Base-by-base conservation (phyloP, 306 rosid species). In the Prunus salicina region DNA sequence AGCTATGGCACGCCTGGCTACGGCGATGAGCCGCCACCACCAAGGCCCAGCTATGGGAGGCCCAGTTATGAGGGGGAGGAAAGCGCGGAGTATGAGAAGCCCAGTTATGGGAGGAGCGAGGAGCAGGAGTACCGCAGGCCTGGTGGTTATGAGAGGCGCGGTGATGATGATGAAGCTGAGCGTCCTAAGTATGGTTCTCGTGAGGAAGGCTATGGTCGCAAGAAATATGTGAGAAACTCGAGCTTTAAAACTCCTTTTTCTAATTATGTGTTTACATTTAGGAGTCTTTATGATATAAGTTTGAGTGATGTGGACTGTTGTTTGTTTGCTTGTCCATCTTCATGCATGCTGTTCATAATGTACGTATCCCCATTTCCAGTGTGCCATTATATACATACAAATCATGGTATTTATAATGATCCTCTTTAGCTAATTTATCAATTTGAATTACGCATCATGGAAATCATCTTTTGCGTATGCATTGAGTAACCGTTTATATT, bases 201-300 rank as follows among this genome's bases (percentile, higher is more conserved):
- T 18, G 90, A 84, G 66, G 92, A 87, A 69, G 78, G 89, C 73
- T 81, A 87, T 78, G 89, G 88, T 20, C 96, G 93, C 52, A 90
- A 92, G 89, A 89, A 95, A 90, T 76, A 88, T 72, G 97, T 91
- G 81, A 94, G 97, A 70, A 67, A 34, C 67, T 55, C 28, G 22
- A 15, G 73, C 47, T 52, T 82, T 58, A 4, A 68, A 24, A 12
- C 14, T 58, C 8, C 8, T 1, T 38, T 38, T 38, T 38, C 41
- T 38, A 38, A 38, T 38, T 38, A 7, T 38, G 43, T 38, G 43
- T 38, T 38, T 38, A 38, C 43, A 38, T 38, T 38, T 5, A 34
- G 41, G 41, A 8, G 7, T 34, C 7, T 34, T 8, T 34, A 34
- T 34, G 41, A 34, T 5, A 5, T 34, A 5, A 34, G 41, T 34